Evolutionary conservation across 352 stramenopile species (phyloP), one percentile per base, ranked within the genome.

Genomic region (Pythium coloratum): DNA sequence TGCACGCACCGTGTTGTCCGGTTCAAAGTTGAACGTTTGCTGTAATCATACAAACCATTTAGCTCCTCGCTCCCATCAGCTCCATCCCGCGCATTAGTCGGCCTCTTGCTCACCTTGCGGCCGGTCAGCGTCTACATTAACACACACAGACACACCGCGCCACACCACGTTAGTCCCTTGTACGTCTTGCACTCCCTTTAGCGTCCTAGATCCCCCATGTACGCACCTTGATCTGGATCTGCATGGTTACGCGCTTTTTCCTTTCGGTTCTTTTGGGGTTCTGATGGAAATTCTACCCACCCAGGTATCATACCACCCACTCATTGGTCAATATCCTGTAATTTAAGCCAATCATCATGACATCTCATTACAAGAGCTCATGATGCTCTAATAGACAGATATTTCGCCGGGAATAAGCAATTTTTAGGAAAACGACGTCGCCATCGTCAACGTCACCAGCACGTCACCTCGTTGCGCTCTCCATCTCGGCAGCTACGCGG

Each of bases 21-120:
- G 79, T 49, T 96, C 88, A 76, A 96, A 94, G 76, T 96, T 94
- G 70, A 95, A 94, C 59, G 85, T 94, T 85, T 92, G 85, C 77
- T 87, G 59, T 33, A n/a, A n/a, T 30, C 2, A 26, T 40, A 30
- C n/a, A 56, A 5, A 53, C 7, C n/a, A 3, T 30, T 65, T 14
- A 67, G 16, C 36, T 13, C 24, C 18, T 44, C 28, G 16, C 26
- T 7, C 1, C 44, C 20, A 18, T 12, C 51, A 2, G 2, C 6
- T 59, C 28, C 18, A 26, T 4, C 20, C 20, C 20, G 28, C 20
- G 5, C 8, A 26, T 47, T 26, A 47, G 9, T 49, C 18, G n/a
- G 7, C 24, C 3, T 14, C 24, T 13, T 36, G 12, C 44, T 60
- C 66, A 85, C 77, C 76, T 94, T 96, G 57, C 87, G 82, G 44